These are phyloP conservation scores for Lophiostoma macrostomum DNA, from an alignment of 495 filamentous ascomycete genomes.

Conservation along the genomic window DNA sequence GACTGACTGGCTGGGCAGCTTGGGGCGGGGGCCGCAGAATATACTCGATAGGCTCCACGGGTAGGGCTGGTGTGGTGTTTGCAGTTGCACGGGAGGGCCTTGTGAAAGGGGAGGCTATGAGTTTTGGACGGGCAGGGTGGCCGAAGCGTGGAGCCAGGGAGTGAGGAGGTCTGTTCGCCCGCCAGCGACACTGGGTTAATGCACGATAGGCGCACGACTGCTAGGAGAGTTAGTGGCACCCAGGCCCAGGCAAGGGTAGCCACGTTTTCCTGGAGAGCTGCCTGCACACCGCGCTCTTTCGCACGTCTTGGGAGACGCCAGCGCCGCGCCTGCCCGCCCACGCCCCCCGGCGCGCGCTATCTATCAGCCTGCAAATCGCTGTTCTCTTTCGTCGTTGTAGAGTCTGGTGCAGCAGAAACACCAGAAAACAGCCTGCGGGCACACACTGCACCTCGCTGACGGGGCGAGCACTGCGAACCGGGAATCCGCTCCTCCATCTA, in stretches of 20 bases:
- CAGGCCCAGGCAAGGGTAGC: slow-evolving; percentile 11
- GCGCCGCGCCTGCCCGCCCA: not conserved
- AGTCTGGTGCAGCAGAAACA: no score
- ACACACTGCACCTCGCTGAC: not conserved
- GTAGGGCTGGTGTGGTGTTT: slow-evolving; percentile 22
- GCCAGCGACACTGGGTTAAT: slow-evolving; percentile 8
- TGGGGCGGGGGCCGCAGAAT: slow-evolving; percentile 1
- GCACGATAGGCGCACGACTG: slow-evolving; percentile 31
- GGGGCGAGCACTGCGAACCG: not conserved
- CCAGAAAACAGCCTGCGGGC: not conserved
- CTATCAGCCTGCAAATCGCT: no score
- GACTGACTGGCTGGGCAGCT: not conserved
- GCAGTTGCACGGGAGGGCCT: slow-evolving; percentile 13
- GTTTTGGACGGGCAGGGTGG: slow-evolving; percentile 6
- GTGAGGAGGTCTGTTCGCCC: not conserved
- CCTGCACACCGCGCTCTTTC: no score
- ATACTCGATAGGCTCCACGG: slow-evolving; percentile 3
- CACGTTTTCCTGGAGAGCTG: slow-evolving; percentile 19
- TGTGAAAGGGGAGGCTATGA: slow-evolving; percentile 24
- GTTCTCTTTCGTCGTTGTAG: no score
- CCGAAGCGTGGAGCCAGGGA: slow-evolving; percentile 16
- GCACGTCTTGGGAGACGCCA: not conserved
- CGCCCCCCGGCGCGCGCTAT: not conserved
- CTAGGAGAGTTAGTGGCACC: not conserved
- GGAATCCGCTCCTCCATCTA: not conserved